Conservation (phyloP, 176 grass and related monocot genomes). For the Juncus effusus region DNA sequence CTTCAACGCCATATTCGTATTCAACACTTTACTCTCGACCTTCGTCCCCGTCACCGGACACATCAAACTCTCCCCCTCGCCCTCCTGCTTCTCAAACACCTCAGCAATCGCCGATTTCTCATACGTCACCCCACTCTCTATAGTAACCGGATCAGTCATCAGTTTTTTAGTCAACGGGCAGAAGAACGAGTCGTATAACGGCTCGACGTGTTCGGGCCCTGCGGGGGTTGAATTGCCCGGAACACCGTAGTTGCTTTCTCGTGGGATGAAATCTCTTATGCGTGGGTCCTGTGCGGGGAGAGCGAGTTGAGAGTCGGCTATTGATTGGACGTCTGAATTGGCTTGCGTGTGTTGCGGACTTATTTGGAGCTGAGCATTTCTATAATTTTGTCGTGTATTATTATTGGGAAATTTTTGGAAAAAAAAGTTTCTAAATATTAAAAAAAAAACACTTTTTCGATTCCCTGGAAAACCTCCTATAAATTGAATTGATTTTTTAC, state of each 20-base stretch:
- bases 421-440: no score
- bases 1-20: constrained; percentile 57
- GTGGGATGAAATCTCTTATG: constrained; percentile 44
- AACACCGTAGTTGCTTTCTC: constrained; percentile 42
- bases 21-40: constrained; percentile 54
- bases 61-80: constrained; percentile 40
- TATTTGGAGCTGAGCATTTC: constrained; percentile 19
- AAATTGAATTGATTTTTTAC: no score
- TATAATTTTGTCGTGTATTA: not conserved
- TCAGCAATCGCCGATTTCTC: constrained; percentile 72
- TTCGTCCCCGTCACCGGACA: constrained; percentile 70
- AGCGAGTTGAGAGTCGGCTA: constrained; percentile 57
- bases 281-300: constrained; percentile 41
- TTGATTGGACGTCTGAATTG: constrained; percentile 41
- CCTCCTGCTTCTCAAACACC: constrained; percentile 49
- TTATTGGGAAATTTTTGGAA: no score
- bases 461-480: no score
- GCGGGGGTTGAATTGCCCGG: constrained; percentile 38
- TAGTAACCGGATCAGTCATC: constrained; percentile 79
- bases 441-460: no score
- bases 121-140: constrained; percentile 78
- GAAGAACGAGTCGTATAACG: constrained; percentile 84
- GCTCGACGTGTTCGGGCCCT: constrained; percentile 67
- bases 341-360: constrained; percentile 22
- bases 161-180: constrained; percentile 81